A percentile compares a stretch with the other conserved stretches of the same genome.
Evolutionary conservation across 1,284 basidiomycete species (phyloP).

Genomic region (Inonotus obliquus): DNA sequence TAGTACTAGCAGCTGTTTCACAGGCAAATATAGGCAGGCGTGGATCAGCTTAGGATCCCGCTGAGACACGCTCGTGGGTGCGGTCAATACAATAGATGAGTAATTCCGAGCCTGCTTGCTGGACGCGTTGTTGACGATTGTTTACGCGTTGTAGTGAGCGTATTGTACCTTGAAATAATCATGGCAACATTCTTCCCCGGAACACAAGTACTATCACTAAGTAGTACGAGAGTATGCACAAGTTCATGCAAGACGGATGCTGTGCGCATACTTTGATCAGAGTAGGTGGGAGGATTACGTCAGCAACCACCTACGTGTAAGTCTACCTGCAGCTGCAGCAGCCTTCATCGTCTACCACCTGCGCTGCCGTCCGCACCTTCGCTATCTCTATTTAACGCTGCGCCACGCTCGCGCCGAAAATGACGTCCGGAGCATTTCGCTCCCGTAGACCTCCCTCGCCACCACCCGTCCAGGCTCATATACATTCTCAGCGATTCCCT

Average conservation of each 20-base stretch:
- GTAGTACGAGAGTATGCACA: not conserved
- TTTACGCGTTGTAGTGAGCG: not conserved
- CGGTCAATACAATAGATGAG: too few relatives aligned
- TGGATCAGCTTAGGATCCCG: too few relatives aligned
- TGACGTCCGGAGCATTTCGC: constrained; percentile 31
- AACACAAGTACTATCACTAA: too few relatives aligned
- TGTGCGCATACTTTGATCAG: not conserved
- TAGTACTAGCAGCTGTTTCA: not conserved
- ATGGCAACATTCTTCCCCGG: too few relatives aligned
- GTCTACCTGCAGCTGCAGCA: too few relatives aligned
- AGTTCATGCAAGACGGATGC: not conserved
- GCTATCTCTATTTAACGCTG: not conserved
- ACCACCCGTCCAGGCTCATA: constrained; percentile 40
- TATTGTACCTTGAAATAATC: too few relatives aligned
- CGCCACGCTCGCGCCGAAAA: not conserved
- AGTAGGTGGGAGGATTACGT: not conserved
- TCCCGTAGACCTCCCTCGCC: constrained; percentile 64
- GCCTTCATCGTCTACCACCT: not conserved
- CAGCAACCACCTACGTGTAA: not conserved
- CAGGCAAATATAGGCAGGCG: too few relatives aligned
- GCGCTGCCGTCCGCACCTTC: not conserved
- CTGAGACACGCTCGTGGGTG: too few relatives aligned
- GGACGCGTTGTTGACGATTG: not conserved
- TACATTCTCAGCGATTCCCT: constrained; percentile 53
- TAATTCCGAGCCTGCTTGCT: not conserved